Conservation (phyloP, 2,329 filamentous ascomycete species). For the Colletotrichum caudatum region DNA sequence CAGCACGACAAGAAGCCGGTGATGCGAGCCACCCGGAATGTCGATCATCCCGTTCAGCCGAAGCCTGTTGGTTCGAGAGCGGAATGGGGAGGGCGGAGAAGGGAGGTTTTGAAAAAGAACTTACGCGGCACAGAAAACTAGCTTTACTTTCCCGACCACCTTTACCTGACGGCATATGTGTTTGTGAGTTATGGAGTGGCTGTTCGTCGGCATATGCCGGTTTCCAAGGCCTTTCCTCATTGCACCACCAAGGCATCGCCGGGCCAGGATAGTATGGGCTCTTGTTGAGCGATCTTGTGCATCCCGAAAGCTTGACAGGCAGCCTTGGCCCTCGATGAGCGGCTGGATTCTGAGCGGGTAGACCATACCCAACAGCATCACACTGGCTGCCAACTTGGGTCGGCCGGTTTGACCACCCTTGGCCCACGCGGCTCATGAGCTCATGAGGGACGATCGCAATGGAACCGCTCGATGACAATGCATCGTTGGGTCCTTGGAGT, state of each 20-base stretch:
- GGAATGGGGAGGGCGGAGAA: conserved; percentile 4
- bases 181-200: background rate
- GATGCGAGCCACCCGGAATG: background rate
- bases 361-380: conserved; percentile 2
- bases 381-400: background rate
- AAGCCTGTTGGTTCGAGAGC: conserved; percentile 19
- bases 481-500: conserved; percentile 4
- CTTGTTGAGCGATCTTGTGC: background rate
- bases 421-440: background rate
- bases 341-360: background rate
- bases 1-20: conserved; percentile 10
- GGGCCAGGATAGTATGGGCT: background rate
- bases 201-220: background rate
- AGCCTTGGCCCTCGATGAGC: background rate
- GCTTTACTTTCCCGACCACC: background rate
- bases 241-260: conserved; percentile 11
- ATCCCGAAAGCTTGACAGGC: background rate
- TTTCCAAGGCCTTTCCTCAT: background rate
- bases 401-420: conserved; percentile 17
- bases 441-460: conserved; percentile 3
- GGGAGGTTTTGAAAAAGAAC: background rate
- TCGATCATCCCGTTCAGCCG: conserved; percentile 7
- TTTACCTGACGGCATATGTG: background rate
- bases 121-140: background rate
- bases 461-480: conserved; percentile 6